These are phyloP conservation scores for Colletotrichum filicis DNA, from an alignment of 2,329 filamentous ascomycete species.

Conservation along the genomic window DNA sequence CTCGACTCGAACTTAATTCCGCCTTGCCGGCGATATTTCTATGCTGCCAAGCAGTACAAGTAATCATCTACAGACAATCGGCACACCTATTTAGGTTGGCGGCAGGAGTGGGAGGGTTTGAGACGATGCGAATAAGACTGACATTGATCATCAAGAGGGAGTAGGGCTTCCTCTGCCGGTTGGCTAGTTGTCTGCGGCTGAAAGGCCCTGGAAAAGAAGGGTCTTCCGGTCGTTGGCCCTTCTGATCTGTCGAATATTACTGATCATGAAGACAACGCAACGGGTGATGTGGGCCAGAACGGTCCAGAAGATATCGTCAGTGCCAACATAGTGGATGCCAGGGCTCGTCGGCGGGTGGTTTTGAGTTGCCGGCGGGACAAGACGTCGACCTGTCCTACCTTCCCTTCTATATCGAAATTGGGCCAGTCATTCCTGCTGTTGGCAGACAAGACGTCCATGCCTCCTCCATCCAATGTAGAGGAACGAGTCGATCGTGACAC, in stretches of 20 bases:
- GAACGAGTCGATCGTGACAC: constrained; percentile 9
- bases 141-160: not conserved
- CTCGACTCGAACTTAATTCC: constrained; percentile 20
- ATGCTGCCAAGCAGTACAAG: not conserved
- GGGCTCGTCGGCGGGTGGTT: not conserved
- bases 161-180: not conserved
- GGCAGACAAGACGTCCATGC: not conserved
- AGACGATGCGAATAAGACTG: not conserved
- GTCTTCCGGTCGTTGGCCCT: not conserved
- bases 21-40: constrained; percentile 8
- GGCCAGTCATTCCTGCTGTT: not conserved
- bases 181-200: constrained; percentile 1
- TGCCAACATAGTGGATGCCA: not conserved
- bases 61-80: not conserved
- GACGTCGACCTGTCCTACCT: not conserved
- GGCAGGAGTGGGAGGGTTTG: not conserved
- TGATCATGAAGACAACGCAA: not conserved
- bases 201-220: not conserved
- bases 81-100: not conserved
- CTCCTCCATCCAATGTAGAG: not conserved
- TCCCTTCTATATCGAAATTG: not conserved
- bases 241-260: not conserved
- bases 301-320: not conserved
- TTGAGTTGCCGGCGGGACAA: not conserved
- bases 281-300: not conserved